phyloP scores from a whole-genome alignment of 768 basidiomycete genomes.

The Trametes cinnabarina region DNA sequence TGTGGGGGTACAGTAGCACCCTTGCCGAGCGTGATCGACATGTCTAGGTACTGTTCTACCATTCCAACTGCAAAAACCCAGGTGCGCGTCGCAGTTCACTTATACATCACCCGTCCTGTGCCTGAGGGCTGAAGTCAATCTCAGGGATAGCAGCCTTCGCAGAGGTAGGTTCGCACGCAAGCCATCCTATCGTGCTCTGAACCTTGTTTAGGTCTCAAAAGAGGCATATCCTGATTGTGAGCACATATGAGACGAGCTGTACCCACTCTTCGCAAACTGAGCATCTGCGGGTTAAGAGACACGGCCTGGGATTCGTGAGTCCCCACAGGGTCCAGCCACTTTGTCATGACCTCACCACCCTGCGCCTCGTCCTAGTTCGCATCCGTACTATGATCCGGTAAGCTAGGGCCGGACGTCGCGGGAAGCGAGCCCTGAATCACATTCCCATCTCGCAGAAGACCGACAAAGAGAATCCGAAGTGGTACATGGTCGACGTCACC shows the following conservation, averaged over 20 bases:
- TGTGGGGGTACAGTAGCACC: too few relatives aligned
- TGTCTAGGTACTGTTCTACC: constrained; percentile 78
- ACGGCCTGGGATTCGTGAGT: constrained; percentile 88
- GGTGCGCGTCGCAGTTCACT: constrained; percentile 40
- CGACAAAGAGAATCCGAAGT: constrained; percentile 69
- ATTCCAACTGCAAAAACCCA: constrained; percentile 82
- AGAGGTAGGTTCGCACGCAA: constrained; percentile 45
- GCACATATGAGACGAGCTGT: constrained; percentile 27
- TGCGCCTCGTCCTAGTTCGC: constrained; percentile 39
- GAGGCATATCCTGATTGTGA: constrained; percentile 90
- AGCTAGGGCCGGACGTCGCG: constrained; percentile 22
- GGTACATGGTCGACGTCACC: constrained; percentile 89
- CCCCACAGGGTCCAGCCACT: constrained; percentile 6
- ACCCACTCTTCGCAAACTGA: constrained; percentile 9
- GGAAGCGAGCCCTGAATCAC: background rate
- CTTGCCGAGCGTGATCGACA: constrained; percentile 1
- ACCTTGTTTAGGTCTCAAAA: constrained; percentile 55
- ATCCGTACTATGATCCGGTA: constrained; percentile 82
- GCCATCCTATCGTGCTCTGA: background rate
- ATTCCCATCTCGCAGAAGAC: constrained; percentile 58
- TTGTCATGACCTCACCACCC: constrained; percentile 6
- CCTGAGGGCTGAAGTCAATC: background rate
- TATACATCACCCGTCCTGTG: background rate
- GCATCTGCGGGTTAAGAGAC: constrained; percentile 43
- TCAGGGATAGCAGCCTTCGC: constrained; percentile 80